These are phyloP conservation scores for Lasiosphaeria miniovina DNA, from an alignment of 495 filamentous ascomycete species.

Conservation along the genomic window DNA sequence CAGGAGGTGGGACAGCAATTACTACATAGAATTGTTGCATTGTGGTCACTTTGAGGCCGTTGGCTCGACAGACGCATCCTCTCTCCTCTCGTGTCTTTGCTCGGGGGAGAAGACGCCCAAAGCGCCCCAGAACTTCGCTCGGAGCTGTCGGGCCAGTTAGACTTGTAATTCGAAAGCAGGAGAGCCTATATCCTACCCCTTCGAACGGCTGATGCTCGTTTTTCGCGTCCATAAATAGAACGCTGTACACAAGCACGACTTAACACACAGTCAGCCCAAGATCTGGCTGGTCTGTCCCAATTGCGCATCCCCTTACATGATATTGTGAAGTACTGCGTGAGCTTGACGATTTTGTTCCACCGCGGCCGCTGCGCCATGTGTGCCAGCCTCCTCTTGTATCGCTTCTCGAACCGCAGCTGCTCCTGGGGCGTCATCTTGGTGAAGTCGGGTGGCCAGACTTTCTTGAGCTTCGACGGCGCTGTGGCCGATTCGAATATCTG, in stretches of 20 bases:
- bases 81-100: background rate
- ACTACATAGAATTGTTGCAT: background rate
- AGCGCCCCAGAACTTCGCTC: constrained; percentile 21
- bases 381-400: constrained; percentile 64
- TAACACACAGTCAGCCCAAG: background rate
- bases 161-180: background rate
- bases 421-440: constrained; percentile 72
- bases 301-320: constrained; percentile 60
- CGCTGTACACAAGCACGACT: constrained; percentile 69
- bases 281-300: background rate
- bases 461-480: constrained; percentile 58
- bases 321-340: constrained; percentile 67
- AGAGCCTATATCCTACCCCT: constrained; percentile 38
- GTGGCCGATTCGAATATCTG: constrained; percentile 7
- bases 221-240: constrained; percentile 78
- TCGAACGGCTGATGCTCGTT: constrained; percentile 59
- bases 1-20: background rate
- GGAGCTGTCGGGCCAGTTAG: constrained; percentile 20
- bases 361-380: constrained; percentile 72
- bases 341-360: constrained; percentile 67
- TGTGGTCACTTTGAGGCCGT: constrained; percentile 1
- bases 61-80: background rate
- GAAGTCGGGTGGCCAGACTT: constrained; percentile 92
- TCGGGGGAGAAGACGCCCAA: constrained; percentile 29
- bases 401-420: constrained; percentile 79